phyloP scores from a whole-genome alignment of 2,329 filamentous ascomycete species.

The Sphaerulina vaccinii region DNA sequence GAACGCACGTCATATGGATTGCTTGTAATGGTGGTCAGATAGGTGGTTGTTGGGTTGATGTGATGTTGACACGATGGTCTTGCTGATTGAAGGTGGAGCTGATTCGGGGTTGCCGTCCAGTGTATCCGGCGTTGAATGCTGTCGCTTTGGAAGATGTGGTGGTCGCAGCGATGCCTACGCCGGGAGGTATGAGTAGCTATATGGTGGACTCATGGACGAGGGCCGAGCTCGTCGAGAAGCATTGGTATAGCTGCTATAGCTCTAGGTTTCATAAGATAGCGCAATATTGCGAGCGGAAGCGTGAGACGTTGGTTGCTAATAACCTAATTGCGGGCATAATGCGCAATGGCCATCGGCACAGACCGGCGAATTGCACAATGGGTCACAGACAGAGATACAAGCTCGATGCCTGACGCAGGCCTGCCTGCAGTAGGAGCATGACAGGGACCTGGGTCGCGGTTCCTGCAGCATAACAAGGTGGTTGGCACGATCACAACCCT shows the following conservation, averaged over 20 bases:
- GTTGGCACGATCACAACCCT: constrained; percentile 21
- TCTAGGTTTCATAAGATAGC: constrained; percentile 14
- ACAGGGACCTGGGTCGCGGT: constrained; percentile 23
- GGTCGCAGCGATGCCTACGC: constrained; percentile 3
- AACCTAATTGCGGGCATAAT: constrained; percentile 21
- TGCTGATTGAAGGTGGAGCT: constrained; percentile 1
- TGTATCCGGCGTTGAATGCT: constrained; percentile 21
- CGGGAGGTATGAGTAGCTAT: constrained; percentile 17
- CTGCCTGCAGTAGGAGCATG: constrained; percentile 18
- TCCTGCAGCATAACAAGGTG: constrained; percentile 26
- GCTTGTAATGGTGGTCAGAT: constrained; percentile 8
- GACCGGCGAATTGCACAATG: constrained; percentile 24
- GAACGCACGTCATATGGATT: constrained; percentile 35
- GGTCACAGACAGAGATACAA: constrained; percentile 23
- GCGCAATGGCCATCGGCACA: constrained; percentile 21
- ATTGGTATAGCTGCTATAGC: constrained; percentile 16
- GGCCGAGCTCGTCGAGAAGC: constrained; percentile 17
- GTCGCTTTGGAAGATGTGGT: constrained; percentile 4
- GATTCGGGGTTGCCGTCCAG: constrained; percentile 21
- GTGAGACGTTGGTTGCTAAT: constrained; percentile 28
- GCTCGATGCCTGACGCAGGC: constrained; percentile 25
- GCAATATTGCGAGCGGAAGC: constrained; percentile 17
- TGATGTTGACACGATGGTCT: not conserved
- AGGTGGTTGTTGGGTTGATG: not conserved
- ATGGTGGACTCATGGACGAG: constrained; percentile 17